phyloP scores from a whole-genome alignment of 1,139 yeast species.

The Geotrichum cucujoidarum region DNA sequence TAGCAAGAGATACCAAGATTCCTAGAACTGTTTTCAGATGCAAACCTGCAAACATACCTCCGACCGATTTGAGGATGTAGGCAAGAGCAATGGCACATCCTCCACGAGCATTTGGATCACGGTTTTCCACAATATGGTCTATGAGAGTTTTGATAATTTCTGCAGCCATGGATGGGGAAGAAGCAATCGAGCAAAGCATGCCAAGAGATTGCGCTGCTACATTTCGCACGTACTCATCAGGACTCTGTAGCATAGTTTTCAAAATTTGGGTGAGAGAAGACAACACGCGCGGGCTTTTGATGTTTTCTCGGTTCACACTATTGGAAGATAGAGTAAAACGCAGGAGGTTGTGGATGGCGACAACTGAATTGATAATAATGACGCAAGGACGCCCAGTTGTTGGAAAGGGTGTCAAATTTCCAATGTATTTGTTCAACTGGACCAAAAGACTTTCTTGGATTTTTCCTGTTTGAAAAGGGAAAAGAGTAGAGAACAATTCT shows the following conservation, averaged over 20 bases:
- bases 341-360: slow-evolving; percentile 60
- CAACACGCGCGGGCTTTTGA: slow-evolving; percentile 36
- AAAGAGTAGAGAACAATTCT: slow-evolving; percentile 64
- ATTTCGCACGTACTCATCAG: slow-evolving; percentile 37
- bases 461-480: slow-evolving; percentile 70
- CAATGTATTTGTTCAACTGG: slow-evolving; percentile 57
- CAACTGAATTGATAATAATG: slow-evolving; percentile 54
- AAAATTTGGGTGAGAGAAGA: slow-evolving; percentile 55
- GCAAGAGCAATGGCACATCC: slow-evolving; percentile 59
- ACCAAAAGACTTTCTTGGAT: slow-evolving; percentile 85
- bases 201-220: slow-evolving; percentile 70
- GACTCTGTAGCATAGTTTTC: slow-evolving; percentile 42
- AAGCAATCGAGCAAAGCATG: slow-evolving; percentile 45
- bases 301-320: slow-evolving; percentile 19
- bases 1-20: slow-evolving; percentile 55
- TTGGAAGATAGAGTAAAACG: slow-evolving; percentile 23
- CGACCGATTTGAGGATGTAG: slow-evolving; percentile 49
- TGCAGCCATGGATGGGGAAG: slow-evolving; percentile 36
- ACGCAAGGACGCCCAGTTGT: slow-evolving; percentile 36
- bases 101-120: slow-evolving; percentile 63
- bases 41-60: slow-evolving; percentile 40
- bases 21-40: slow-evolving; percentile 47
- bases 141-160: slow-evolving; percentile 53
- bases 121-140: slow-evolving; percentile 55
- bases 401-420: slow-evolving; percentile 4